Conservation (phyloP, 108 stramenopile species). For the Cyclostephanos tholiformis region DNA sequence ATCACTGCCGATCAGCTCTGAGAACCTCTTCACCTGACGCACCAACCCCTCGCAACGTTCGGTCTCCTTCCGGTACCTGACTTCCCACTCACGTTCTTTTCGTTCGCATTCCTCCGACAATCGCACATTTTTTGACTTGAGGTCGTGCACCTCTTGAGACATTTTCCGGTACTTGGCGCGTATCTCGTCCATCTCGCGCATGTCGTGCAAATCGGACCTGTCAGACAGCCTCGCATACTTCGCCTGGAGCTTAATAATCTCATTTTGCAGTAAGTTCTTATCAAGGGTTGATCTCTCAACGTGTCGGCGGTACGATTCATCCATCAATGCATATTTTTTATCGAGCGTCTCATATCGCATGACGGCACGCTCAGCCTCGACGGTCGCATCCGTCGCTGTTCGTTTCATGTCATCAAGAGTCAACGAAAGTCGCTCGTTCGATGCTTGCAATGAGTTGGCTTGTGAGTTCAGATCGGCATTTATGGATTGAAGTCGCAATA, state of each 20-base stretch:
- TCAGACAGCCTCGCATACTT: constrained; percentile 7
- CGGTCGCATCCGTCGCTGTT: constrained; percentile 3
- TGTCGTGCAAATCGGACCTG: constrained; percentile 14
- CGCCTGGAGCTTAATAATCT: constrained; percentile 11
- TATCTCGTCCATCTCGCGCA: constrained; percentile 46
- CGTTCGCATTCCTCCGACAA: too few relatives aligned
- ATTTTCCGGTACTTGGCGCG: constrained; percentile 32
- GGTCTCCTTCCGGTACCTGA: too few relatives aligned
- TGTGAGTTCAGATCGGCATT: constrained; percentile 21
- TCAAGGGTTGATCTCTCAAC: constrained; percentile 3
- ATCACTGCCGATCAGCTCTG: too few relatives aligned
- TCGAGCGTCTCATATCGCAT: constrained; percentile 2
- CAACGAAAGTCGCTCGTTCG: constrained; percentile 6
- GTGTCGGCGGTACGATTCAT: constrained; percentile 7
- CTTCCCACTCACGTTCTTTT: too few relatives aligned
- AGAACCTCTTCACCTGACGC: too few relatives aligned
- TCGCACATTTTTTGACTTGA: constrained; percentile 5
- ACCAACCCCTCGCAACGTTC: too few relatives aligned
- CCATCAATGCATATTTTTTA: constrained; percentile 7
- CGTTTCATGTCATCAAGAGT: constrained; percentile 10
- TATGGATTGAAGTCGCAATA: constrained; percentile 16
- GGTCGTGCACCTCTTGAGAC: constrained; percentile 36
- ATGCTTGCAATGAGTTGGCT: background rate
- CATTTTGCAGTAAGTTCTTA: constrained; percentile 2
- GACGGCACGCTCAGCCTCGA: constrained; percentile 21